These are phyloP conservation scores for Manihot esculenta DNA, from an alignment of 441 rosid species.

Conservation along the genomic window DNA sequence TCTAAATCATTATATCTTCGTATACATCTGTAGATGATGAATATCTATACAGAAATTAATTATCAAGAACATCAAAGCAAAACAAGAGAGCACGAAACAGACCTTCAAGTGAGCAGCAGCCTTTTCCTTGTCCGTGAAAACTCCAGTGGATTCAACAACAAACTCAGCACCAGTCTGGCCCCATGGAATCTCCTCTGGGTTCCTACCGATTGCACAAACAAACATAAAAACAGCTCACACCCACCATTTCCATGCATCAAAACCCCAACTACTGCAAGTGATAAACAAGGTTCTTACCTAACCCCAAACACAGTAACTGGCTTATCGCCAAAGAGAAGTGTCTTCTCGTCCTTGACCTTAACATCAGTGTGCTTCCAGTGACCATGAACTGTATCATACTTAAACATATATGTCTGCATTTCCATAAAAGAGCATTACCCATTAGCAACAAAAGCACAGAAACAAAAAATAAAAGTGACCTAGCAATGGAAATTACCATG, in stretches of 20 bases:
- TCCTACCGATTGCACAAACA: constrained; percentile 33
- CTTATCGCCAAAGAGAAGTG: constrained; percentile 82
- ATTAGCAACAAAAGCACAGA: neutral
- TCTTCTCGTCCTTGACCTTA: constrained; percentile 70
- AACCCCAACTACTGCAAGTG: neutral
- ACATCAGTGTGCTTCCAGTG: constrained; percentile 84
- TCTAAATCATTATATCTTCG: too few species aligned
- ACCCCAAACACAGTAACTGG: constrained; percentile 71
- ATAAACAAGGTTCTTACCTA: constrained; percentile 33
- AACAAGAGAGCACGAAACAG: neutral
- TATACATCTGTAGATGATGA: too few species aligned
- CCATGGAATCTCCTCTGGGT: constrained; percentile 98
- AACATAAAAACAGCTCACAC: neutral
- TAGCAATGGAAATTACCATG: constrained; percentile 41
- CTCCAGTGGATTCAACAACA: constrained; percentile 79
- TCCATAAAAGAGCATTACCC: neutral
- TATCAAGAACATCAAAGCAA: neutral
- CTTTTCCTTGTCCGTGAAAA: constrained; percentile 86
- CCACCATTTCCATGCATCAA: too few species aligned
- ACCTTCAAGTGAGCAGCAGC: constrained; percentile 95
- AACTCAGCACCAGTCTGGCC: constrained; percentile 62
- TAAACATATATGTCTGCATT: constrained; percentile 83
- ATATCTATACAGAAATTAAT: neutral
- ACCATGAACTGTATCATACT: constrained; percentile 90
- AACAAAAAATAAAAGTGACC: neutral